These are phyloP conservation scores for Trichoderma sp. DNA, from an alignment of 2,329 filamentous ascomycete genomes.

Conservation along the genomic window DNA sequence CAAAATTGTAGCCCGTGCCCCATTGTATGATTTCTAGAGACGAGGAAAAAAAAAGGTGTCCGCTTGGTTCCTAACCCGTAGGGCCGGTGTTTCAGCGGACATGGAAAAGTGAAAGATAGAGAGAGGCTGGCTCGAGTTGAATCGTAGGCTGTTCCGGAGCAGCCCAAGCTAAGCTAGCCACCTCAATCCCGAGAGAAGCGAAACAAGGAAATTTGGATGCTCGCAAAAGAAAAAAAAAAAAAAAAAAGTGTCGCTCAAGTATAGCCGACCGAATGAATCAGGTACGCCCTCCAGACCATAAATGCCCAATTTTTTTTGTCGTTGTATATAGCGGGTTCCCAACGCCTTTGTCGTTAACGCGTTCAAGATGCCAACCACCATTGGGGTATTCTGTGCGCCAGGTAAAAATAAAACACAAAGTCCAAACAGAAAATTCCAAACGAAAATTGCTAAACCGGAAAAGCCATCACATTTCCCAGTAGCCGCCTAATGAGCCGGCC, in stretches of 20 bases:
- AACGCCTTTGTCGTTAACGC: conserved; percentile 19
- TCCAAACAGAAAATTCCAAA: neutral
- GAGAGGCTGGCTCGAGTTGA: conserved; percentile 17
- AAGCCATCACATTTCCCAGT: conserved; percentile 36
- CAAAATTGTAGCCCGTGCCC: conserved; percentile 12
- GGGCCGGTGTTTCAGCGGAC: conserved; percentile 19
- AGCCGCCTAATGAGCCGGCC: conserved; percentile 31
- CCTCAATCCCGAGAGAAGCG: conserved; percentile 17
- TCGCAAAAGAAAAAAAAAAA: no score
- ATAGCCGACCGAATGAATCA: conserved; percentile 13
- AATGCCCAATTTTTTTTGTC: conserved; percentile 15
- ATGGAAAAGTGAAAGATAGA: conserved; percentile 20
- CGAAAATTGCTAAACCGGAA: conserved; percentile 10
- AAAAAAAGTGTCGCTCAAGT: conserved; percentile 14
- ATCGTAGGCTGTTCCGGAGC: conserved; percentile 14
- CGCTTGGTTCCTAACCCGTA: conserved; percentile 6
- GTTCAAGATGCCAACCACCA: conserved; percentile 20
- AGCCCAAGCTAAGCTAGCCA: conserved; percentile 1
- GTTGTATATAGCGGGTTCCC: conserved; percentile 16
- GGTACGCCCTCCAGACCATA: conserved; percentile 5
- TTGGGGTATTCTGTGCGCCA: conserved; percentile 34
- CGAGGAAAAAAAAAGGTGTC: conserved; percentile 2
- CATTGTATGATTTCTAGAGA: conserved; percentile 17
- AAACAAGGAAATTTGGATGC: conserved; percentile 15
- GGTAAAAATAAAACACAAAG: conserved; percentile 5